Evolutionary conservation across 257 asterid species (phyloP).

Genomic region (Nicotiana otophora): DNA sequence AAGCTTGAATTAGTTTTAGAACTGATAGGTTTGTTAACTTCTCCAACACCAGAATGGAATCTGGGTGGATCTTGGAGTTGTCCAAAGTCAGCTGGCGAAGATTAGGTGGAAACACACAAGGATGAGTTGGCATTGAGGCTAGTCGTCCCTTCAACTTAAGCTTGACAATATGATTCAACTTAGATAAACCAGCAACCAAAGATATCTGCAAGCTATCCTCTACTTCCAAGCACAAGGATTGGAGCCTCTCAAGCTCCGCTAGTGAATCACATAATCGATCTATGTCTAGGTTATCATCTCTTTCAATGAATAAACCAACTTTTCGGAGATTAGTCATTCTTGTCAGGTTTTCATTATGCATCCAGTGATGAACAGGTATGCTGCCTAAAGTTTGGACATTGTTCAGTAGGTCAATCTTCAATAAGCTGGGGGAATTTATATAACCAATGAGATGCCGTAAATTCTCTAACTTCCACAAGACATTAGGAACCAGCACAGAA

Average conservation of each 20-base stretch:
- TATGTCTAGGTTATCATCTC: background rate
- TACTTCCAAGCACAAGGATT: background rate
- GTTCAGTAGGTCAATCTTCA: background rate
- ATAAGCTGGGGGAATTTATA: background rate
- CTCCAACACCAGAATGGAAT: slow-evolving; percentile 14
- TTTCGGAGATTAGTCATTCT: slow-evolving; percentile 5
- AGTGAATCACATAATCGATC: background rate
- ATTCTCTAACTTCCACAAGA: slow-evolving; percentile 12
- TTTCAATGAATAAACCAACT: background rate
- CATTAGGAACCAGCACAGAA: background rate
- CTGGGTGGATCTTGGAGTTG: background rate
- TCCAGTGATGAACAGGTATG: background rate
- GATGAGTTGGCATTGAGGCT: background rate
- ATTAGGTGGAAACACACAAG: slow-evolving; percentile 15
- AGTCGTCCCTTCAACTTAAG: slow-evolving; percentile 10
- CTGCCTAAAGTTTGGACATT: slow-evolving; percentile 19
- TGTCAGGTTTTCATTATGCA: background rate
- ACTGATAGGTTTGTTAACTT: background rate
- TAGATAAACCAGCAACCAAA: background rate
- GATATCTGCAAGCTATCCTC: background rate
- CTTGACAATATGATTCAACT: background rate
- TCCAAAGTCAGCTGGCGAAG: slow-evolving; percentile 11
- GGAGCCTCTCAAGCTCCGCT: slow-evolving; percentile 5
- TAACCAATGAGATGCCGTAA: slow-evolving; percentile 10
- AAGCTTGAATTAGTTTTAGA: background rate